Conservation (phyloP, 345 rosid species). For the Eutrema yunnanense region DNA sequence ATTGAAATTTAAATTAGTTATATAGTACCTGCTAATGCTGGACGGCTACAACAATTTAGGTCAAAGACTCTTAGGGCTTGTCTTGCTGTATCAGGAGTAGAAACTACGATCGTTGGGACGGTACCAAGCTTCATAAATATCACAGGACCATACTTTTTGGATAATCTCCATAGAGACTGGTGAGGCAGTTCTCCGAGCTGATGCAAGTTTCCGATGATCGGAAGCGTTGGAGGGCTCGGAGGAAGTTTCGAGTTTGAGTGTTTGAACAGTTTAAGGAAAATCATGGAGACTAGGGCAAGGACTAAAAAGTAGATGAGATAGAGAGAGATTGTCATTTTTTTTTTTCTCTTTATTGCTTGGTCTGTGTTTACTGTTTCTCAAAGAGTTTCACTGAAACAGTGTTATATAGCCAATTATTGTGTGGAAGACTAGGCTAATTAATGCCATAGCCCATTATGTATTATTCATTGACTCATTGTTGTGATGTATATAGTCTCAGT, state of each 20-base stretch:
- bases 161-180: slow-evolving; percentile 24
- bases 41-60: slow-evolving; percentile 12
- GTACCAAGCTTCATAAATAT: slow-evolving; percentile 23
- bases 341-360: background rate
- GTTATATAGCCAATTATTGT: background rate
- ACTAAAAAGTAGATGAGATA: background rate
- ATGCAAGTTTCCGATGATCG: slow-evolving; percentile 28
- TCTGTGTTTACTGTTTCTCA: background rate
- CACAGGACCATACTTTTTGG: slow-evolving; percentile 28
- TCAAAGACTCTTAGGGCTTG: background rate
- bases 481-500: background rate
- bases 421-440: background rate
- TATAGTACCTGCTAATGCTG: background rate
- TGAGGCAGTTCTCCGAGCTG: slow-evolving; percentile 25
- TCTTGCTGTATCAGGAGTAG: background rate
- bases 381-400: background rate
- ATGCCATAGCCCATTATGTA: background rate
- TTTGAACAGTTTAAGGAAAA: background rate
- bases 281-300: background rate
- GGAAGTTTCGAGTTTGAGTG: slow-evolving; percentile 9
- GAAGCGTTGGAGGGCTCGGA: slow-evolving; percentile 30
- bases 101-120: slow-evolving; percentile 17
- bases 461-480: background rate
- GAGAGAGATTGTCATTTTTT: background rate
- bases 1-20: background rate